Evolutionary conservation across 805 yeast species (phyloP).

Genomic region (Suhomyces sp.): DNA sequence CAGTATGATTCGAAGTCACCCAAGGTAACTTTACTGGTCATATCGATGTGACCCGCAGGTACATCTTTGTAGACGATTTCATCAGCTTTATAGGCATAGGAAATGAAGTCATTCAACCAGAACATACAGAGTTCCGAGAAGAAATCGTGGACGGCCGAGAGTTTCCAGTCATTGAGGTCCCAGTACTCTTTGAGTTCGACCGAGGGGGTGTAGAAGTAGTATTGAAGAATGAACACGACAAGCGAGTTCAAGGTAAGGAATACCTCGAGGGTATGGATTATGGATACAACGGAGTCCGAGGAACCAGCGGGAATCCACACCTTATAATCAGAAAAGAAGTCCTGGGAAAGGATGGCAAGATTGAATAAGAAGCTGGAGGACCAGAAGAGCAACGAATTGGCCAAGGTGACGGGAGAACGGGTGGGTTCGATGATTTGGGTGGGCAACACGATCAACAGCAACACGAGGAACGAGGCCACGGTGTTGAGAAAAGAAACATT

Average conservation of each 20-base stretch:
- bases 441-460: conserved; percentile 33
- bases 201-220: conserved; percentile 10
- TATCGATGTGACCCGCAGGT: conserved; percentile 8
- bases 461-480: conserved; percentile 1
- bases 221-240: conserved; percentile 3
- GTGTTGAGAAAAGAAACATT: conserved; percentile 2
- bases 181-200: conserved; percentile 11
- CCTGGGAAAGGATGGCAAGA: conserved; percentile 6
- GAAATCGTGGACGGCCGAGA: conserved; percentile 14
- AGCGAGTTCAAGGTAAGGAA: conserved; percentile 2
- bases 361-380: conserved; percentile 4
- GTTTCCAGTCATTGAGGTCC: conserved; percentile 9
- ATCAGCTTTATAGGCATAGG: conserved; percentile 21
- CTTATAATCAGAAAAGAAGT: conserved; percentile 8
- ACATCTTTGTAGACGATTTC: conserved; percentile 19
- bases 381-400: conserved; percentile 45
- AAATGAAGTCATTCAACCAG: conserved; percentile 25
- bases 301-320: conserved; percentile 4
- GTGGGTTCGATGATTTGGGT: conserved; percentile 46
- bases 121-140: conserved; percentile 15
- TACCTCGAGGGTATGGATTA: conserved; percentile 7
- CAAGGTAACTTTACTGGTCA: conserved; percentile 3
- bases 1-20: conserved; percentile 2
- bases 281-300: neutral
- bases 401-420: conserved; percentile 36